Conservation (phyloP, 257 asterid genomes). For the Anisodus acutangulus region DNA sequence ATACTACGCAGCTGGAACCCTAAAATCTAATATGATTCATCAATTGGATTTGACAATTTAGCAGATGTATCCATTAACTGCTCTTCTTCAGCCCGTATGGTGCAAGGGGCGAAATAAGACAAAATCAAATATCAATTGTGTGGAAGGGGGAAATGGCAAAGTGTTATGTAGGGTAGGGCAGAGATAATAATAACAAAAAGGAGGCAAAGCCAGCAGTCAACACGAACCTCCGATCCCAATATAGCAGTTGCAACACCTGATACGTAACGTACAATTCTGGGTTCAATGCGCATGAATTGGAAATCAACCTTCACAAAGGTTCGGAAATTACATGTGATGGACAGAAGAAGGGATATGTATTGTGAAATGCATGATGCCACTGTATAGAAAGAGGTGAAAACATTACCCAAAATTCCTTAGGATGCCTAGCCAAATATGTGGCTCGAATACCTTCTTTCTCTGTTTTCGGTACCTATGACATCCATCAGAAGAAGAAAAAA, state of each 20-base stretch:
- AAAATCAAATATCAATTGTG: constrained; percentile 9
- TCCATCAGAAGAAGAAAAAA: constrained; percentile 29
- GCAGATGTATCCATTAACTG: constrained; percentile 11
- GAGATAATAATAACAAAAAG: constrained; percentile 24
- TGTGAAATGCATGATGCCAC: constrained; percentile 34
- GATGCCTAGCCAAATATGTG: constrained; percentile 81
- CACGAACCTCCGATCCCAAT: constrained; percentile 91
- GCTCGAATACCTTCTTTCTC: constrained; percentile 67
- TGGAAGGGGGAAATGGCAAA: not conserved
- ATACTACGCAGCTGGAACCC: constrained; percentile 15
- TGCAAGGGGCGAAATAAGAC: not conserved
- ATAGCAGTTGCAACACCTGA: constrained; percentile 92
- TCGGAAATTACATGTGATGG: constrained; percentile 9
- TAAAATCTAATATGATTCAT: constrained; percentile 3
- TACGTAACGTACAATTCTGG: constrained; percentile 73
- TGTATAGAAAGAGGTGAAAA: constrained; percentile 21
- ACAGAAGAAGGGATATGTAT: constrained; percentile 24
- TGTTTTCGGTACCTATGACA: constrained; percentile 54
- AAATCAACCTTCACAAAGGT: constrained; percentile 77
- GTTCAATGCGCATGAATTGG: constrained; percentile 85
- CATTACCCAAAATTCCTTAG: constrained; percentile 92
- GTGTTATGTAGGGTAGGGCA: constrained; percentile 3
- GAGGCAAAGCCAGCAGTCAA: constrained; percentile 24
- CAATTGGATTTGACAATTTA: constrained; percentile 13
- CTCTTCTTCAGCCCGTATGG: constrained; percentile 14